Evolutionary conservation across 2,329 filamentous ascomycete genomes (phyloP), one percentile per base, ranked within the genome.

Genomic region (Ophiostoma pallidulum): DNA sequence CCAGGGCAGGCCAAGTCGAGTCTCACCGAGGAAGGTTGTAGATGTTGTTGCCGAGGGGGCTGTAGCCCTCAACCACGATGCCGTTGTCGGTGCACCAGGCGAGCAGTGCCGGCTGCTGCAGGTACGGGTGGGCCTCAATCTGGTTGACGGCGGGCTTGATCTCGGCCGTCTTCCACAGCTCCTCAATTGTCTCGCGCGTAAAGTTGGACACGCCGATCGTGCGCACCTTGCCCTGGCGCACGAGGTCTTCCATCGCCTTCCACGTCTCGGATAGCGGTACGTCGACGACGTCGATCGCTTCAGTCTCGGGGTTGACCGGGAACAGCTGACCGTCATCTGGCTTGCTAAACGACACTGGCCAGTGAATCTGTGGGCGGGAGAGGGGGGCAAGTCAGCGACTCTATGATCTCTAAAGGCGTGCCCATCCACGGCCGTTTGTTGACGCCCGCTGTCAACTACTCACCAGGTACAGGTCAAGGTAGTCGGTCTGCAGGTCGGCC

Each of bases 61-160:
- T 80, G 69, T 84, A 84, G 20, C 76, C 81, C 4, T 79, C 83
- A 31, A 84, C 68, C 39, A 66, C 65, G 51, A 84, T 77, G 39
- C 68, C 68, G 18, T 51, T 41, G 57, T 71, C 68, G 62, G 78
- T 69, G 46, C 75, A 77, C 55, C 78, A 71, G 47, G 72, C 61
- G 50, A 82, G 60, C 38, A 84, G 68, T 6, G 69, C 66, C 40
- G 67, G 63, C 66, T 84, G 80, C 31, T 73, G 74, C 45, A 83
- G 74, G 67, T 83, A 83, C 5, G 80, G 80, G 65, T 84, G 80
- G 64, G 82, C 78, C 65, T 84, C 80, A 63, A 84, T 78, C 67
- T 84, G 80, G 54, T 58, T 58, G 19, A 84, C 72, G 33, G 75
- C 38, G 66, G 73, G 53, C 71, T 74, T 35, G 73, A 68, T 53